Evolutionary conservation across 768 basidiomycete species (phyloP).

Genomic region (Mycena leptocephala): DNA sequence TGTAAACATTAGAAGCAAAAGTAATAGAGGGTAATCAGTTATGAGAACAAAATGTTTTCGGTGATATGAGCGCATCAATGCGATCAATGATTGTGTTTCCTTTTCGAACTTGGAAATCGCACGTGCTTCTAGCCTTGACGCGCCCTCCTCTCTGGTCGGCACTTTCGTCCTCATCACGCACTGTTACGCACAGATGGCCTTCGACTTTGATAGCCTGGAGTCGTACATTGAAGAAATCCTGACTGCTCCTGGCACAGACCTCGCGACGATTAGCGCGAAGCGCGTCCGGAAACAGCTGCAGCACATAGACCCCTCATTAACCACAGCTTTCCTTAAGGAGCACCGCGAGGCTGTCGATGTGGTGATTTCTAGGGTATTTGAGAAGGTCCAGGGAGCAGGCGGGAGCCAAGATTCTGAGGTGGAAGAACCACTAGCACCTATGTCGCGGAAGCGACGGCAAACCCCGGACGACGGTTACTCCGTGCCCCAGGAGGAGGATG

Average conservation of each 20-base stretch:
- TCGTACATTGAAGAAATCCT: conserved; percentile 80
- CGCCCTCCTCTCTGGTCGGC: not conserved
- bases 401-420: conserved; percentile 51
- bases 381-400: conserved; percentile 59
- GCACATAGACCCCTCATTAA: conserved; percentile 68
- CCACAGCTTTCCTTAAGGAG: conserved; percentile 74
- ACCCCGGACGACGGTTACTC: conserved; percentile 52
- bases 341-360: conserved; percentile 79
- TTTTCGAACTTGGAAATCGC: not conserved
- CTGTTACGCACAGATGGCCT: conserved; percentile 57
- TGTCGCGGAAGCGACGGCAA: conserved; percentile 57
- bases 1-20: conserved; percentile 26
- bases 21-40: conserved; percentile 19
- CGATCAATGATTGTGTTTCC: not conserved
- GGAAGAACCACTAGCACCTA: conserved; percentile 38
- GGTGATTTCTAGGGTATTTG: conserved; percentile 79
- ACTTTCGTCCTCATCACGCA: conserved; percentile 20
- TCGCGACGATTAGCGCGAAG: conserved; percentile 89
- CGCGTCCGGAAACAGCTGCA: conserved; percentile 85
- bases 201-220: conserved; percentile 71
- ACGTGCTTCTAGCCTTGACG: not conserved
- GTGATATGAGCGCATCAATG: too few species aligned
- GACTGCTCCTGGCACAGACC: conserved; percentile 82
- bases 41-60: too few species aligned
- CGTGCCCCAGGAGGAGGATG: conserved; percentile 50